Percentiles rank a stretch among this genome's conserved stretches.
Evolutionary conservation across 2,329 filamentous ascomycete genomes (phyloP).

Genomic region (Rutstroemia sp.): DNA sequence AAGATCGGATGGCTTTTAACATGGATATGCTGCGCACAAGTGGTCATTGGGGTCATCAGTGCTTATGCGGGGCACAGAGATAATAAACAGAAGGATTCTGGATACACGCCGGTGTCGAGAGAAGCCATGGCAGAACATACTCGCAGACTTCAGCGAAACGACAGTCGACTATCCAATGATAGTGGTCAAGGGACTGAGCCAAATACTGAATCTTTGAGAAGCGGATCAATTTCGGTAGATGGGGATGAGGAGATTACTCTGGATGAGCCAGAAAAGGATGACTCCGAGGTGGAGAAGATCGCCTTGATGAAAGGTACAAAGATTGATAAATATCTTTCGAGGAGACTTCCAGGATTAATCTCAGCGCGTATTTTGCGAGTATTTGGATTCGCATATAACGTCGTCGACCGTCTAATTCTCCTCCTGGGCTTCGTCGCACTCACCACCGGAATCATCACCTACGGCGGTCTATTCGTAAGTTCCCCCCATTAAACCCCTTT

Average conservation of each 20-base stretch:
- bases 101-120: conserved; percentile 56
- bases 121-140: conserved; percentile 47
- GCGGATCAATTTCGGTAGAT: conserved; percentile 51
- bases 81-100: conserved; percentile 39
- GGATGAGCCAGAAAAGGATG: conserved; percentile 41
- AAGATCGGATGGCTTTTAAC: conserved; percentile 81
- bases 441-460: conserved; percentile 65
- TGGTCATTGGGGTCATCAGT: conserved; percentile 42
- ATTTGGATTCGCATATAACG: conserved; percentile 53
- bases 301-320: conserved; percentile 34
- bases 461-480: conserved; percentile 79
- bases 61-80: conserved; percentile 24
- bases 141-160: conserved; percentile 33
- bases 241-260: conserved; percentile 31
- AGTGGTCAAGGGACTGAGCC: conserved; percentile 67
- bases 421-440: conserved; percentile 70
- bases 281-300: conserved; percentile 32
- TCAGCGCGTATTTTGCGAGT: conserved; percentile 49
- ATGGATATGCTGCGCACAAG: conserved; percentile 63
- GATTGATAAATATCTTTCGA: conserved; percentile 44
- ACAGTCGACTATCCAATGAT: conserved; percentile 56
- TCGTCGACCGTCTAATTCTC: conserved; percentile 70
- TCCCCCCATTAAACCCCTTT: not conserved
- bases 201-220: conserved; percentile 58
- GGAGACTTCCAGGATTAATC: conserved; percentile 46